Evolutionary conservation across 2,329 filamentous ascomycete species (phyloP).

Genomic region (Phyllachora maydis): DNA sequence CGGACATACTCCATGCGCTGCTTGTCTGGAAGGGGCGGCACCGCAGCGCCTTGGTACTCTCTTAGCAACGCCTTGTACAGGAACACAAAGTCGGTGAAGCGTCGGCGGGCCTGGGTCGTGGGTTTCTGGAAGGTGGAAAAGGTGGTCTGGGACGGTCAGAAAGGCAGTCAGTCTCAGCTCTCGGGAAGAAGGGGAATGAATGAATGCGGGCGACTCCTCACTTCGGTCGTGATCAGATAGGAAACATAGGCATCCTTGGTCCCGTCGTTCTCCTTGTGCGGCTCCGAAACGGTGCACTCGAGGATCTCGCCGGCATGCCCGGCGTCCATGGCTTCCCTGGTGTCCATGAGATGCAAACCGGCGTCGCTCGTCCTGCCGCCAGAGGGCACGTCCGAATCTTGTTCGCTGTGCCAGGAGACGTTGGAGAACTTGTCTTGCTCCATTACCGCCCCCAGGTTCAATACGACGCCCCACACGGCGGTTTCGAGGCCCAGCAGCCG

Average conservation of each 20-base stretch:
- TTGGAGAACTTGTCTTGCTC: constrained; percentile 59
- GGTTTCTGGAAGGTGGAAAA: constrained; percentile 82
- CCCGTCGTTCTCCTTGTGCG: constrained; percentile 88
- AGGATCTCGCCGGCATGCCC: constrained; percentile 51
- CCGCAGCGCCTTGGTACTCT: constrained; percentile 80
- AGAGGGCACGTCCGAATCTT: constrained; percentile 14
- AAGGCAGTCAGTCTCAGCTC: neutral
- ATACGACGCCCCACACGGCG: too few species aligned
- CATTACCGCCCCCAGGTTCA: constrained; percentile 23
- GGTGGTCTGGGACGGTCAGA: constrained; percentile 44
- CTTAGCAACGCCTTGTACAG: constrained; percentile 76
- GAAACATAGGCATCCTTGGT: constrained; percentile 95
- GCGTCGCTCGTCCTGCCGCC: constrained; percentile 21
- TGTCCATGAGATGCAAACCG: too few species aligned
- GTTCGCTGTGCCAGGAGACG: constrained; percentile 56
- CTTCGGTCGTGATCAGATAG: constrained; percentile 80
- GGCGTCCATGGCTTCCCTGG: constrained; percentile 26
- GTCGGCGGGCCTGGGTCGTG: constrained; percentile 60
- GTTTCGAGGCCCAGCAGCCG: too few species aligned
- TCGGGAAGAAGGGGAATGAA: neutral
- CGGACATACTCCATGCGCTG: constrained; percentile 98
- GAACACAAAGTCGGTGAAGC: constrained; percentile 96
- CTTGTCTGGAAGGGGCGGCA: constrained; percentile 91
- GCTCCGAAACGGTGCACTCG: constrained; percentile 64
- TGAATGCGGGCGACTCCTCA: too few species aligned